These are phyloP conservation scores for Pichia sp. DNA, from an alignment of 1,139 yeast species.

Conservation along the genomic window DNA sequence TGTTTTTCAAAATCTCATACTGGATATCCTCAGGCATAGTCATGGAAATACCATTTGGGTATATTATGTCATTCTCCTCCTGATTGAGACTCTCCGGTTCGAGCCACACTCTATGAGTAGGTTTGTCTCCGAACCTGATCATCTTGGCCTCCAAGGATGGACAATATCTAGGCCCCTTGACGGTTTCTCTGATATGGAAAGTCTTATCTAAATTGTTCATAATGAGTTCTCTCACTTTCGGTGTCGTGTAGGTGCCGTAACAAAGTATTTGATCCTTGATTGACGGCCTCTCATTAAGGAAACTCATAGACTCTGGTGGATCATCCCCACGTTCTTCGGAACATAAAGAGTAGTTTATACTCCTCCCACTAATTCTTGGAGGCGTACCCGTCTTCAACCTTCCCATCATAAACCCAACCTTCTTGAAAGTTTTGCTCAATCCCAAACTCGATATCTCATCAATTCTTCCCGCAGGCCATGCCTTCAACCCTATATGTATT, in stretches of 20 bases:
- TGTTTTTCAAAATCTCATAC: slow-evolving; percentile 59
- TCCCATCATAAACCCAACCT: slow-evolving; percentile 79
- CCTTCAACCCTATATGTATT: slow-evolving; percentile 79
- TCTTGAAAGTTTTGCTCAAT: slow-evolving; percentile 64
- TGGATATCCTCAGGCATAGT: slow-evolving; percentile 97
- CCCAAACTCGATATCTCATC: slow-evolving; percentile 94
- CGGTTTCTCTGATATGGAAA: slow-evolving; percentile 87
- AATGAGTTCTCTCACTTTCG: slow-evolving; percentile 63
- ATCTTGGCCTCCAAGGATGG: slow-evolving; percentile 94
- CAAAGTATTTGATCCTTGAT: slow-evolving; percentile 61
- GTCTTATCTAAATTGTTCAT: slow-evolving; percentile 69
- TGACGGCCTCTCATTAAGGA: slow-evolving; percentile 59
- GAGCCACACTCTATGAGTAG: slow-evolving; percentile 80
- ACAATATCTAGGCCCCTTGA: slow-evolving; percentile 95
- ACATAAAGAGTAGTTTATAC: slow-evolving; percentile 60
- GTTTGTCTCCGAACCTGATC: slow-evolving; percentile 69
- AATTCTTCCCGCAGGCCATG: slow-evolving; percentile 84
- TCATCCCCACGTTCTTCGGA: slow-evolving; percentile 69
- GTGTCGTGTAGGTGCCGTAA: slow-evolving; percentile 73
- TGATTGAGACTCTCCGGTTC: slow-evolving; percentile 89
- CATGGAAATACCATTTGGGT: slow-evolving; percentile 94
- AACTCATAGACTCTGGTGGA: slow-evolving; percentile 88
- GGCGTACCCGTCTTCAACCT: slow-evolving; percentile 97
- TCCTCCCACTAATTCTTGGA: slow-evolving; percentile 66
- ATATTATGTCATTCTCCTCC: slow-evolving; percentile 55